A percentile compares a stretch with the other conserved stretches of the same genome.
Evolutionary conservation across 768 basidiomycete genomes (phyloP).

Genomic region (Heimioporus sp.): DNA sequence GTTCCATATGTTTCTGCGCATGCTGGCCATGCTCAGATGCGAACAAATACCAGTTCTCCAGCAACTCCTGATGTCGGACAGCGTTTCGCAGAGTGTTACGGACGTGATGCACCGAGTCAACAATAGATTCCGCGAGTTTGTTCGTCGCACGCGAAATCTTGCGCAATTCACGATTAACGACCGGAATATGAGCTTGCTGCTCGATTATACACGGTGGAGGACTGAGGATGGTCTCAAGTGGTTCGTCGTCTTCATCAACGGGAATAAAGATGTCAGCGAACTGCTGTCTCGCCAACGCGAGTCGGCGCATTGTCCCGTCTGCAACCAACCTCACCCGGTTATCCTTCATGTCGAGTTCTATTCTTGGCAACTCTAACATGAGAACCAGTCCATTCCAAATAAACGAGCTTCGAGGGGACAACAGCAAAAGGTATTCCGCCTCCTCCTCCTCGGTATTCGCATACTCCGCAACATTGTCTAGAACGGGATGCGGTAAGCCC

Average conservation of each 20-base stretch:
- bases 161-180: conserved; percentile 83
- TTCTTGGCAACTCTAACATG: conserved; percentile 67
- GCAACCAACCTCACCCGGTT: conserved; percentile 90
- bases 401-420: conserved; percentile 85
- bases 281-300: conserved; percentile 72
- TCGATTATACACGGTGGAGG: conserved; percentile 59
- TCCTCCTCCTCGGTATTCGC: conserved; percentile 51
- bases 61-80: conserved; percentile 73
- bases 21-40: conserved; percentile 96
- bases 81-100: conserved; percentile 61
- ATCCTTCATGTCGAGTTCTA: conserved; percentile 83
- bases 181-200: conserved; percentile 87
- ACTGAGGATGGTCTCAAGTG: conserved; percentile 40
- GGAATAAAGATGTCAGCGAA: conserved; percentile 65
- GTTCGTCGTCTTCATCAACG: conserved; percentile 63
- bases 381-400: conserved; percentile 91
- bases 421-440: conserved; percentile 74
- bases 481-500: conserved; percentile 40
- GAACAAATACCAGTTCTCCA: conserved; percentile 94
- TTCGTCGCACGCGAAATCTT: conserved; percentile 91
- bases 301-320: conserved; percentile 78
- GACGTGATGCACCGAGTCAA: conserved; percentile 88
- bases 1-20: conserved; percentile 86
- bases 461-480: conserved; percentile 38
- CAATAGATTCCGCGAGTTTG: conserved; percentile 87